A percentile compares a stretch with the other conserved stretches of the same genome.
Conservation (phyloP, 108 stramenopile species). For the Epithemia pelagica region DNA sequence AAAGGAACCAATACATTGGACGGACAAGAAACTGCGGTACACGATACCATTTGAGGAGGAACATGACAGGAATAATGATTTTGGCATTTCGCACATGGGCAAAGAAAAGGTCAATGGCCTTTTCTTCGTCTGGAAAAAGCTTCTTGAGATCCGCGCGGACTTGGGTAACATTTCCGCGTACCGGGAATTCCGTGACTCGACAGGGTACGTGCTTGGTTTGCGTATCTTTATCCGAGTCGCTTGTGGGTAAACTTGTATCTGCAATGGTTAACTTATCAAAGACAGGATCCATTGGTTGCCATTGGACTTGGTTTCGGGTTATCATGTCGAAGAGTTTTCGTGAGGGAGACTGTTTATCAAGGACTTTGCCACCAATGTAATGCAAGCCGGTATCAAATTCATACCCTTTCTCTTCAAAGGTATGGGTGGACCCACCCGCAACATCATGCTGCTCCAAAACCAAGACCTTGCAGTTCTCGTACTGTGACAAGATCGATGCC, state of each 20-base stretch:
- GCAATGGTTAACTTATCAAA: too few relatives aligned
- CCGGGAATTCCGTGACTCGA: background rate
- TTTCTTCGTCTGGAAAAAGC: background rate
- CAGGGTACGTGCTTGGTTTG: background rate
- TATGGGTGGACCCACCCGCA: conserved; percentile 50
- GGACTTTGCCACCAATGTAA: conserved; percentile 20
- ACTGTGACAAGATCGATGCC: conserved; percentile 49
- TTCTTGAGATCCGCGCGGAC: background rate
- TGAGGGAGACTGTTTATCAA: background rate
- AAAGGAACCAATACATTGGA: background rate
- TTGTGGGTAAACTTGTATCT: too few relatives aligned
- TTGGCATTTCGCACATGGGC: background rate
- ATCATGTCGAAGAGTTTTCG: background rate
- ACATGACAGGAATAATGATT: background rate
- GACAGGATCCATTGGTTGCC: too few relatives aligned
- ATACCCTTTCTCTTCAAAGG: conserved; percentile 32
- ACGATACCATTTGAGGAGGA: background rate
- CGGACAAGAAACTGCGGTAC: background rate
- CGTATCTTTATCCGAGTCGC: background rate
- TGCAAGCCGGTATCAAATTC: conserved; percentile 57
- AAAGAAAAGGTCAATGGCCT: conserved; percentile 1
- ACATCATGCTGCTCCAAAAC: conserved; percentile 62
- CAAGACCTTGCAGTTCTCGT: conserved; percentile 42
- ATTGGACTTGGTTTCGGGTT: background rate
- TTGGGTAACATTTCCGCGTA: background rate